Conservation (phyloP, 805 yeast species). For the Vanderwaltozyma tropicalis region DNA sequence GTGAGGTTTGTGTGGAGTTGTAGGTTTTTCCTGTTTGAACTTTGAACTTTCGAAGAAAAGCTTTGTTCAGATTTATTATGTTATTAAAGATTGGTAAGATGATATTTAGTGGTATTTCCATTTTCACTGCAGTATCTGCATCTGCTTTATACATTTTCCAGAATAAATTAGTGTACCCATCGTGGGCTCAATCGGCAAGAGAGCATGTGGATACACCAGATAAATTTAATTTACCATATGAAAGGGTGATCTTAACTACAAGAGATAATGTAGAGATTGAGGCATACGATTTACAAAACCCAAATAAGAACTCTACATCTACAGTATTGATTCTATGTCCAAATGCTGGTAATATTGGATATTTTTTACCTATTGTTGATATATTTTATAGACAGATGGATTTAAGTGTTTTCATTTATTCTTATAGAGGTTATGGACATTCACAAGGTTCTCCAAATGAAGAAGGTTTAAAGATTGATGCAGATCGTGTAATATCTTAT, state of each 20-base stretch:
- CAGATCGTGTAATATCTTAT: constrained; percentile 56
- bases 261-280: constrained; percentile 60
- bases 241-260: constrained; percentile 49
- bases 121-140: constrained; percentile 36
- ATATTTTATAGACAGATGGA: constrained; percentile 51
- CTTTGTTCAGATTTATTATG: no score
- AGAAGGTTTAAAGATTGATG: constrained; percentile 70
- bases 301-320: constrained; percentile 32
- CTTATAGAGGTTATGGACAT: constrained; percentile 84
- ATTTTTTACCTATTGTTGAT: constrained; percentile 69
- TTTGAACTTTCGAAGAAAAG: no score
- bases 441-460: constrained; percentile 73
- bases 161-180: constrained; percentile 64
- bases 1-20: no score
- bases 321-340: constrained; percentile 80
- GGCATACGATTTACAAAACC: constrained; percentile 37
- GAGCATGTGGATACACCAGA: constrained; percentile 67
- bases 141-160: constrained; percentile 56
- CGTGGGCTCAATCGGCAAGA: constrained; percentile 65
- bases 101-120: constrained; percentile 33
- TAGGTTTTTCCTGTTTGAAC: no score
- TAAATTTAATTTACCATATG: constrained; percentile 53
- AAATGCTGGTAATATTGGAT: constrained; percentile 94
- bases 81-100: constrained; percentile 23
- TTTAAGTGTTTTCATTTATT: constrained; percentile 71